phyloP scores from a whole-genome alignment of 441 rosid species.

The Erodium moschatum region DNA sequence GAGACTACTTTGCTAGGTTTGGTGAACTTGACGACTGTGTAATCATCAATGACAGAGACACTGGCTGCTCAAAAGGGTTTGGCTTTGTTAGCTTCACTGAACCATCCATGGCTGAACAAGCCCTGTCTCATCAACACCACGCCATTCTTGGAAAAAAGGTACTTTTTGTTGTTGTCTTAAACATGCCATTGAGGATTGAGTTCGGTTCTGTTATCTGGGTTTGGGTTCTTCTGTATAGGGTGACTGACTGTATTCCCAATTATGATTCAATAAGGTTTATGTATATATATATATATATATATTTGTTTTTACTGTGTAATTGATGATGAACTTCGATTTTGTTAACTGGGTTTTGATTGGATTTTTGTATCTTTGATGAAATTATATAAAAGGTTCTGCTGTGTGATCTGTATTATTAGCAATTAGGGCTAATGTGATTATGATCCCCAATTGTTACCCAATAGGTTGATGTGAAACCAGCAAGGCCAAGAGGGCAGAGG shows the following conservation, averaged over 20 bases:
- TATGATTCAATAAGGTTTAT: not conserved
- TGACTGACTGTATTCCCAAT: not conserved
- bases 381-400: not conserved
- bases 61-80: constrained; percentile 14
- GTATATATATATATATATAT: too few species aligned
- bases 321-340: not conserved
- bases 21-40: constrained; percentile 17
- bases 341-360: not conserved
- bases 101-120: constrained; percentile 18
- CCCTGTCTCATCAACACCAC: constrained; percentile 20
- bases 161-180: not conserved
- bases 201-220: not conserved
- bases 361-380: not conserved
- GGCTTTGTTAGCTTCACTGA: constrained; percentile 27
- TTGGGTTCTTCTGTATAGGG: not conserved
- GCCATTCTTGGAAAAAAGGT: constrained; percentile 28
- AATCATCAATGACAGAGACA: constrained; percentile 9
- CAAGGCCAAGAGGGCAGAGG: constrained; percentile 6
- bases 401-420: too few species aligned
- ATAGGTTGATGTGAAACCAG: constrained; percentile 29
- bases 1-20: constrained; percentile 19
- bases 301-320: not conserved
- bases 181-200: not conserved
- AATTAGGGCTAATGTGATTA: too few species aligned
- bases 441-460: not conserved